Conservation (phyloP, 495 filamentous ascomycete species). For the Hyaloscypha hepaticicola region DNA sequence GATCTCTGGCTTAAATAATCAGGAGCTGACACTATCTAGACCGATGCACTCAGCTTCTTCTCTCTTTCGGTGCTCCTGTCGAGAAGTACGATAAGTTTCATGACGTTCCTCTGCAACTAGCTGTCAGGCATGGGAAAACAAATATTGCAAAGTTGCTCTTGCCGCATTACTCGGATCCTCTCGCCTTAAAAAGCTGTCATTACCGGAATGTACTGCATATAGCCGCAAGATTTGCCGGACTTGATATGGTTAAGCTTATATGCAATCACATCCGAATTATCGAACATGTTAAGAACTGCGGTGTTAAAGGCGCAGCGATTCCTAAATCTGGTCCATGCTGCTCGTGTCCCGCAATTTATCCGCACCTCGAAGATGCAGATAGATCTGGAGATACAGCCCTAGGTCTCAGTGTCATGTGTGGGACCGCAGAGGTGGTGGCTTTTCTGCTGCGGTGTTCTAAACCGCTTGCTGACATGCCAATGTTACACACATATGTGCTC, state of each 20-base stretch:
- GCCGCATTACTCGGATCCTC: background rate
- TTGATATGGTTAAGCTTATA: background rate
- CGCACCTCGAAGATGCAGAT: background rate
- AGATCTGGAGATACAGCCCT: background rate
- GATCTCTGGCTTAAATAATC: too few relatives aligned
- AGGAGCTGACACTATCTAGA: background rate
- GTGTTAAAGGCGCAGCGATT: background rate
- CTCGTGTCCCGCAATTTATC: background rate
- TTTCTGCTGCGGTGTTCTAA: too few relatives aligned
- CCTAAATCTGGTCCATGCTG: background rate
- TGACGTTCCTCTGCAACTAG: background rate
- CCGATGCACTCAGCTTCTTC: background rate
- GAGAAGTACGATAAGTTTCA: background rate
- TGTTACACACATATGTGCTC: too few relatives aligned
- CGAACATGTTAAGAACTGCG: background rate
- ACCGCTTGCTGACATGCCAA: too few relatives aligned
- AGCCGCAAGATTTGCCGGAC: background rate
- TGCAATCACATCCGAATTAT: background rate
- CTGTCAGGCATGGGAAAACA: background rate
- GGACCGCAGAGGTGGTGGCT: too few relatives aligned
- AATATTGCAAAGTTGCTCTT: background rate
- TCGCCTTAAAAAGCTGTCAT: background rate
- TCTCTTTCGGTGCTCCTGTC: background rate
- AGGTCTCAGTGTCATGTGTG: too few relatives aligned
- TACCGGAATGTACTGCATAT: background rate